These are phyloP conservation scores for Colletotrichum gloeosporioides DNA, from an alignment of 2,329 filamentous ascomycete genomes.

Conservation along the genomic window DNA sequence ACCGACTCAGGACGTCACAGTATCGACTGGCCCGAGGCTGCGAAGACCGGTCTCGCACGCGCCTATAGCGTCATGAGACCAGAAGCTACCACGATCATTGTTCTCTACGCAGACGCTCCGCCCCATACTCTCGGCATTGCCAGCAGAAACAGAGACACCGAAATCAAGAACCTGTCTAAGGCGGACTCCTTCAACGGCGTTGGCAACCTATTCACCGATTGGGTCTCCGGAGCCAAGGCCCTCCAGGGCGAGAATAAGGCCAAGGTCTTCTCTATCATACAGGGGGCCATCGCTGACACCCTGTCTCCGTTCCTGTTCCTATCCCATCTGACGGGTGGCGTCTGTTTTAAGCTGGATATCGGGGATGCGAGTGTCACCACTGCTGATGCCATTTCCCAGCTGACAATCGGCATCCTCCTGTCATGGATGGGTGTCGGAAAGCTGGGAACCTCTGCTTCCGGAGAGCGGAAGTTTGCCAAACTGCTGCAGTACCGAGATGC, in stretches of 20 bases:
- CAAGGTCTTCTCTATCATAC: slow-evolving; percentile 49
- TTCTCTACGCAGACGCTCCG: slow-evolving; percentile 54
- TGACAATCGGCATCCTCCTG: slow-evolving; percentile 46
- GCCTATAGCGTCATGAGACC: slow-evolving; percentile 52
- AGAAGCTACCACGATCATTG: slow-evolving; percentile 52
- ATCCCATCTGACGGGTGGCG: slow-evolving; percentile 45
- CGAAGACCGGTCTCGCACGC: slow-evolving; percentile 52
- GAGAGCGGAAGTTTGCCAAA: not conserved
- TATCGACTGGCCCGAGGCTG: slow-evolving; percentile 51
- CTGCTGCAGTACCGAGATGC: not conserved
- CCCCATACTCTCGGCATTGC: slow-evolving; percentile 41
- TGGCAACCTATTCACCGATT: slow-evolving; percentile 46
- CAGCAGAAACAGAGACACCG: not conserved
- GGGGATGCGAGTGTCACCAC: slow-evolving; percentile 20
- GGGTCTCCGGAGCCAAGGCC: slow-evolving; percentile 41
- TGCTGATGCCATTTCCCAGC: slow-evolving; percentile 37
- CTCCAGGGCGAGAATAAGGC: slow-evolving; percentile 43
- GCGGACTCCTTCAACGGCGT: slow-evolving; percentile 31
- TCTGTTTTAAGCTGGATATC: slow-evolving; percentile 37
- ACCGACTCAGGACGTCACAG: slow-evolving; percentile 32
- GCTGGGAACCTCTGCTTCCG: slow-evolving; percentile 9
- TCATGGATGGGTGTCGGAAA: slow-evolving; percentile 47
- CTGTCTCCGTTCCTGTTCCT: slow-evolving; percentile 45
- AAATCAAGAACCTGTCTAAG: slow-evolving; percentile 3
- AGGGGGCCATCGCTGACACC: slow-evolving; percentile 22